Evolutionary conservation across 2,329 filamentous ascomycete genomes (phyloP), one percentile per base, ranked within the genome.

Genomic region (Fusarium nurragi): DNA sequence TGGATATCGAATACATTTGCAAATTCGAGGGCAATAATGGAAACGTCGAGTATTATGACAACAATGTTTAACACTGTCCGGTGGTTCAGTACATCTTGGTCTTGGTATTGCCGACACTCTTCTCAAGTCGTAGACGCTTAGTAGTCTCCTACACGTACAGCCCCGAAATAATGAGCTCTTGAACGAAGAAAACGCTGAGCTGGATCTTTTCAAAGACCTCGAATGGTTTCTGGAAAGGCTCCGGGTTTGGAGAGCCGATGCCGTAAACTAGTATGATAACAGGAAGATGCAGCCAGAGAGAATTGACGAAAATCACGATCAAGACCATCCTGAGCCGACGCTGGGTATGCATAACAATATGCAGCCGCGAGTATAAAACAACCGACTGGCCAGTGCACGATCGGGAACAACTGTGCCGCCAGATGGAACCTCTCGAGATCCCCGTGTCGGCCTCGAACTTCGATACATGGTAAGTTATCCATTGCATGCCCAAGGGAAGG

Each of bases 311-410:
- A 55, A 90, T 89, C 83, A 89, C 86, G 53, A 65, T 77, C 4
- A 88, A 77, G 0, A 86, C 81, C 21, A 78, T 77, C 3, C 78
- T 79, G 2, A 89, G 77, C 4, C 82, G 73, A 4, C 74, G 74
- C 22, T 80, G 63, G 76, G 85, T 83, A 14, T 80, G 80, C 14
- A 86, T 77, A 16, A 89, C 80, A 4, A 90, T 79, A 67, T 89
- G 86, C 2, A 89, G 77, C 2, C 87, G 81, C 2, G 86, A 89
- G 75, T 86, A 90, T 1, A 90, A 76, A 3, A 89, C 86, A 18
- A 88, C 68, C 0, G 83, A 83, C 70, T 88, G 85, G 0, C 86
- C 87, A 1, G 85, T 87, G 0, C 89, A 16, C n/a, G 16, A 34
- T 34, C n/a, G n/a, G 16, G 4, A n/a, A 10, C 16, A 10, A 18